Evolutionary conservation across 2,329 filamentous ascomycete genomes (phyloP), one percentile per base, ranked within the genome.

Genomic region (Colletotrichum karsti): DNA sequence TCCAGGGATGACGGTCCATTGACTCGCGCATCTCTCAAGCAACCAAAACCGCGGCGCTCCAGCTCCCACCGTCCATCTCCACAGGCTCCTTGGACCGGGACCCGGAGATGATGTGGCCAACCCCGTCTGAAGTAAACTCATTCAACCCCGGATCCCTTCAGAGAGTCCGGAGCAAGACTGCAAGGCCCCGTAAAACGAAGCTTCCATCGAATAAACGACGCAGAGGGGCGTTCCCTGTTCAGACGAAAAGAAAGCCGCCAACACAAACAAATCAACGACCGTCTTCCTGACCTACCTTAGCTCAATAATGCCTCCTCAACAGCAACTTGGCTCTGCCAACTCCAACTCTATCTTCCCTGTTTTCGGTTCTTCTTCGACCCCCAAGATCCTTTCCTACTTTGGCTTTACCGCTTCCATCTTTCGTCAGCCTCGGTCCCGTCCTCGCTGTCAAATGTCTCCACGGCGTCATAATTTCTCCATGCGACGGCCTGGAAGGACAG

Each of bases 161-260:
- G 20, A 12, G 10, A n/a, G 12, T 55, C 53, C 41, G 53, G 53
- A 56, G 53, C 24, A 26, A 20, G 10, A n/a, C 13, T n/a, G n/a
- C n/a, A n/a, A n/a, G 5, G 35, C 53, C 53, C 53, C 35, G 35
- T 42, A 56, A 42, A 56, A 42, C 35, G 53, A 56, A 56, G 12
- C 53, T 56, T 56, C 53, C 35, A 56, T 56, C 63, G 63, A 66
- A 56, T 44, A 62, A 55, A 55, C 57, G 41, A 41, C n/a, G 26
- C 28, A 39, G 37, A 24, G 53, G 60, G 42, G 51, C 20, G 3
- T 15, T 44, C 48, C 63, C 26, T 61, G 62, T 55, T 61, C 56
- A 48, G 63, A 55, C 30, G 63, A 61, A 66, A 46, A 15, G 33
- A 53, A 51, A 35, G 24, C 37, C 48, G 59, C 42, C 24, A 33